Conservation (phyloP, 139 green algal species). For the Marvania coccoides region DNA sequence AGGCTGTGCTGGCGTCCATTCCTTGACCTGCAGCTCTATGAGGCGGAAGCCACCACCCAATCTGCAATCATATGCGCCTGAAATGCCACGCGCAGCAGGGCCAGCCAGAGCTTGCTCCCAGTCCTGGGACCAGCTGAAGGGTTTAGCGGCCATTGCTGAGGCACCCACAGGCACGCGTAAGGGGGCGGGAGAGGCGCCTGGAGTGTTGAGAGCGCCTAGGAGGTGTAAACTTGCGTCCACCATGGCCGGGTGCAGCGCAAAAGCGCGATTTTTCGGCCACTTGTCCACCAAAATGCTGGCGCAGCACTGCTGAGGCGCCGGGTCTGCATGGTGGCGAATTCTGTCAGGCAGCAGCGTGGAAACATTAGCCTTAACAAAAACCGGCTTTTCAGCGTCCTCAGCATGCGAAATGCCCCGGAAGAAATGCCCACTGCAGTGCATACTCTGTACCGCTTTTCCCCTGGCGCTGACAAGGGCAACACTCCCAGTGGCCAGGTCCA, state of each 20-base stretch:
- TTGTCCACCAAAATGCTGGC: not conserved
- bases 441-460: too few species aligned
- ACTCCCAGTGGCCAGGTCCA: too few species aligned
- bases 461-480: too few species aligned
- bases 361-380: too few species aligned
- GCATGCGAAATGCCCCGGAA: too few species aligned
- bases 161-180: not conserved
- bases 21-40: not conserved
- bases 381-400: too few species aligned
- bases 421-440: too few species aligned
- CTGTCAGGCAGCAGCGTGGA: not conserved
- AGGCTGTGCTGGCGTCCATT: not conserved
- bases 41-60: not conserved
- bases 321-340: not conserved
- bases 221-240: constrained; percentile 23
- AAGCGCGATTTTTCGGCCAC: not conserved
- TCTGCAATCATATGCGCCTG: not conserved
- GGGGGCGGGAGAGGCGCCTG: not conserved
- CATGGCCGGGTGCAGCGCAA: constrained; percentile 10
- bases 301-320: not conserved
- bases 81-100: not conserved
- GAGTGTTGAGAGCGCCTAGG: not conserved
- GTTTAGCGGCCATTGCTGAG: not conserved
- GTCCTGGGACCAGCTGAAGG: not conserved
- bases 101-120: not conserved